phyloP scores from a whole-genome alignment of 805 yeast genomes.

The Candida nitratophila region DNA sequence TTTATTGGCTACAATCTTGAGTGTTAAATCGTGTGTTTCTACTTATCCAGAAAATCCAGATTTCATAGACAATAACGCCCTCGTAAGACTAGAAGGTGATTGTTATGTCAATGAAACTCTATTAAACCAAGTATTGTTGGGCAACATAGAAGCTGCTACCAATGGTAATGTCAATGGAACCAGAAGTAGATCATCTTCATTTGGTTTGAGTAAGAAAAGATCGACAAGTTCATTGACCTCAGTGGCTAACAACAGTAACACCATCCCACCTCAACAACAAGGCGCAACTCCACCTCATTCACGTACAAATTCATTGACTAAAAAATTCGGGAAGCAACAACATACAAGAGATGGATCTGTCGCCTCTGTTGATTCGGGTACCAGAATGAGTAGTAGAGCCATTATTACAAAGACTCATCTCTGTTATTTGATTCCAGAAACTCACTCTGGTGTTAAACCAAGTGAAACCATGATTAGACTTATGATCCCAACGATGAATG shows the following conservation, averaged over 20 bases:
- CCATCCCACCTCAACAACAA: not conserved
- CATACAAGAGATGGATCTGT: constrained; percentile 20
- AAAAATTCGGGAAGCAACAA: not conserved
- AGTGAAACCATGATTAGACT: constrained; percentile 69
- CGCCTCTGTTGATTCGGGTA: constrained; percentile 16
- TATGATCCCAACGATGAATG: constrained; percentile 61
- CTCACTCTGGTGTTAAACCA: constrained; percentile 66
- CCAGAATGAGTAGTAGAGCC: constrained; percentile 13
- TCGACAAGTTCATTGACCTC: constrained; percentile 22
- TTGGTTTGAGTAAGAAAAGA: constrained; percentile 17
- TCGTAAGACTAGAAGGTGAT: constrained; percentile 76
- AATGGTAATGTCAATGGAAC: constrained; percentile 6
- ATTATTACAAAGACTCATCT: constrained; percentile 20
- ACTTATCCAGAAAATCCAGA: constrained; percentile 52
- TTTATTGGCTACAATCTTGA: constrained; percentile 42
- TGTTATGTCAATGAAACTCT: constrained; percentile 37
- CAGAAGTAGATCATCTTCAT: constrained; percentile 22
- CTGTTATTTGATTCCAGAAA: constrained; percentile 47
- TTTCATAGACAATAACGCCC: constrained; percentile 50
- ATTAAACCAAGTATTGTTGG: constrained; percentile 13
- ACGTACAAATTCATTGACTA: constrained; percentile 9
- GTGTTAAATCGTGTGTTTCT: constrained; percentile 41
- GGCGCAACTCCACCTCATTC: constrained; percentile 10
- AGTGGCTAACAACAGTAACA: constrained; percentile 3
- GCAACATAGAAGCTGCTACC: constrained; percentile 15